phyloP scores from a whole-genome alignment of 2,329 filamentous ascomycete genomes.

The Sarocladium strictum region DNA sequence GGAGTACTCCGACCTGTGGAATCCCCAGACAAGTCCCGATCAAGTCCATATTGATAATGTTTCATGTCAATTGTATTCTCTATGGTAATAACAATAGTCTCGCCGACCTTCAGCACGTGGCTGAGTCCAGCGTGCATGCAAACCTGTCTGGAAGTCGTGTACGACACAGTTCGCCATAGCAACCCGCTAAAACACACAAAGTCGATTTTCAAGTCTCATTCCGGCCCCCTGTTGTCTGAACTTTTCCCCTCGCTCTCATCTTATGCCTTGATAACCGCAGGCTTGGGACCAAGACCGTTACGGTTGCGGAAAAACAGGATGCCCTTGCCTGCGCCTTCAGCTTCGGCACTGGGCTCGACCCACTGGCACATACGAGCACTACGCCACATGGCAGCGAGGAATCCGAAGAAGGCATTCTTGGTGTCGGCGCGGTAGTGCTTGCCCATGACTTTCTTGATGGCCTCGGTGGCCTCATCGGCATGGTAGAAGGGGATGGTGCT shows the following conservation, averaged over 20 bases:
- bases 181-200: neutral
- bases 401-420: conserved; percentile 70
- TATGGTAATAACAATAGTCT: neutral
- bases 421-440: conserved; percentile 85
- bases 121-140: neutral
- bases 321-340: conserved; percentile 72
- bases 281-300: conserved; percentile 70
- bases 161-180: neutral
- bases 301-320: conserved; percentile 94
- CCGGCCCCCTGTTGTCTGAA: neutral
- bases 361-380: conserved; percentile 87
- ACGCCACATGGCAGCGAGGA: conserved; percentile 76
- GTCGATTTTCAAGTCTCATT: too few species aligned
- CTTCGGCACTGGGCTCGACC: conserved; percentile 86
- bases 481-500: conserved; percentile 96
- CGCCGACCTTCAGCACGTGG: neutral
- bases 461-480: conserved; percentile 88
- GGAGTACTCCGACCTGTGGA: too few species aligned
- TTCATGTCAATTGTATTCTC: neutral
- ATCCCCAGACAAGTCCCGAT: too few species aligned
- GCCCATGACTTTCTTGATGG: conserved; percentile 94
- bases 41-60: too few species aligned
- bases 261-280: conserved; percentile 17
- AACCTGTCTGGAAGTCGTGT: neutral
- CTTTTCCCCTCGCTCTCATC: neutral